These are phyloP conservation scores for Dactylella cylindrospora DNA, from an alignment of 2,329 filamentous ascomycete species.

Conservation along the genomic window DNA sequence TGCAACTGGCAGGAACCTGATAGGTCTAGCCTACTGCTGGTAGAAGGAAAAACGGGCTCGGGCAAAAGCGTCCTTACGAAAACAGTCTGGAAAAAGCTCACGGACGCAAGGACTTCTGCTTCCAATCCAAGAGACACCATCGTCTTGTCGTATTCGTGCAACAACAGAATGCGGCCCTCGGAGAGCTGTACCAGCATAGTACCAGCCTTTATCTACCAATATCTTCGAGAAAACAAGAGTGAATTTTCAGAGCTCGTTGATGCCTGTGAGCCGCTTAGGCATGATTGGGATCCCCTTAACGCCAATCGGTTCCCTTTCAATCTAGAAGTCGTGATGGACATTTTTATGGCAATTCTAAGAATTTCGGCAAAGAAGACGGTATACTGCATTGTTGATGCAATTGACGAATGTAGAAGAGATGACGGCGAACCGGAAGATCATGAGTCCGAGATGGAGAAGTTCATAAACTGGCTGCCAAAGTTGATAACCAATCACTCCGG, in stretches of 20 bases:
- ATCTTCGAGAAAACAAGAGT: constrained; percentile 8
- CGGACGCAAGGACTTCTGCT: neutral
- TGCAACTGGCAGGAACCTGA: constrained; percentile 4
- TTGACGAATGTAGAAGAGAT: constrained; percentile 15
- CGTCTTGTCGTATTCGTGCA: constrained; percentile 18
- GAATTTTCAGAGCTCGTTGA: constrained; percentile 10
- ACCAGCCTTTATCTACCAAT: constrained; percentile 13
- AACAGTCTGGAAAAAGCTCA: neutral
- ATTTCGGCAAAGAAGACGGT: constrained; percentile 1
- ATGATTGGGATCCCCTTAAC: constrained; percentile 5
- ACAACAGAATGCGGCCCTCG: constrained; percentile 8
- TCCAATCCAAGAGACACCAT: too few species aligned
- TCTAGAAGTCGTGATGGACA: constrained; percentile 2
- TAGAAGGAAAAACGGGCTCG: constrained; percentile 21
- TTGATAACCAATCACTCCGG: too few species aligned
- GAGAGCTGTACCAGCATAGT: constrained; percentile 9
- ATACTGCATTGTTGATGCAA: constrained; percentile 17
- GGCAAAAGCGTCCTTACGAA: constrained; percentile 29
- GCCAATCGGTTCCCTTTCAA: neutral
- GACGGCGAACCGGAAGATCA: too few species aligned
- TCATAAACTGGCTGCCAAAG: neutral
- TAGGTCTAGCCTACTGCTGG: neutral
- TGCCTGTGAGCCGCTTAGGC: neutral
- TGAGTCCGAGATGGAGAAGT: constrained; percentile 13
- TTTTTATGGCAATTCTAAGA: constrained; percentile 5